Evolutionary conservation across 768 basidiomycete genomes (phyloP).

Genomic region (Suillus weaverae): DNA sequence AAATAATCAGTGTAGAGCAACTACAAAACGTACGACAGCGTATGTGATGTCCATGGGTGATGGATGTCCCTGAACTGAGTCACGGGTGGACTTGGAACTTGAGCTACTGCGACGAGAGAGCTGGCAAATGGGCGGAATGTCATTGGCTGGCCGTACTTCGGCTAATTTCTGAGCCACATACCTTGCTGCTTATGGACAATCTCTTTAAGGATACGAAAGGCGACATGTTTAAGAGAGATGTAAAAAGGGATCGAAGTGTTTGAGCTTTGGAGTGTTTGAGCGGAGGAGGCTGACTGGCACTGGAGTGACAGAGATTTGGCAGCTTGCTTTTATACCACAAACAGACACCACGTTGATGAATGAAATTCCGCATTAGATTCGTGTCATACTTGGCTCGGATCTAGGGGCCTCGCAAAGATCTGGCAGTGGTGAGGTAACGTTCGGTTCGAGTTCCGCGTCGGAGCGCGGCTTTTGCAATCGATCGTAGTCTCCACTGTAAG

Average conservation of each 20-base stretch:
- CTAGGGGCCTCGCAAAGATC: constrained; percentile 14
- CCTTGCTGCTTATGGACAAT: constrained; percentile 23
- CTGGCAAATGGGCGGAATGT: not conserved
- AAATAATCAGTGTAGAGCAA: not conserved
- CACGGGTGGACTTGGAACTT: constrained; percentile 19
- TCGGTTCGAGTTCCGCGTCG: constrained; percentile 6
- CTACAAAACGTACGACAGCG: constrained; percentile 18
- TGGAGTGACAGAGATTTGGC: not conserved
- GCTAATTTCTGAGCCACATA: constrained; percentile 1
- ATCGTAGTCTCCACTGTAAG: constrained; percentile 3
- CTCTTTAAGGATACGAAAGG: constrained; percentile 24
- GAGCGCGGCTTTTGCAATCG: not conserved
- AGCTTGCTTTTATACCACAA: constrained; percentile 22
- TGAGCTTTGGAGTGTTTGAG: not conserved
- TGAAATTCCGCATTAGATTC: constrained; percentile 5
- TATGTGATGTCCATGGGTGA: constrained; percentile 23
- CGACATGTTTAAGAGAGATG: constrained; percentile 13
- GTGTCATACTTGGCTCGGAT: constrained; percentile 13
- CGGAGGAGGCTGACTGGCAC: not conserved
- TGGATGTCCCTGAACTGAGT: constrained; percentile 16
- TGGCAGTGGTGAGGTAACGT: constrained; percentile 3
- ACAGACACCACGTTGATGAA: constrained; percentile 3
- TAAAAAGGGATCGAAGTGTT: constrained; percentile 1
- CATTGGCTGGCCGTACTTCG: not conserved
- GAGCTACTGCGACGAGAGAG: constrained; percentile 3